A percentile compares a stretch with the other conserved stretches of the same genome.
phyloP scores from a whole-genome alignment of 148 eudicot genomes.

The Rhododendron mucronatum region DNA sequence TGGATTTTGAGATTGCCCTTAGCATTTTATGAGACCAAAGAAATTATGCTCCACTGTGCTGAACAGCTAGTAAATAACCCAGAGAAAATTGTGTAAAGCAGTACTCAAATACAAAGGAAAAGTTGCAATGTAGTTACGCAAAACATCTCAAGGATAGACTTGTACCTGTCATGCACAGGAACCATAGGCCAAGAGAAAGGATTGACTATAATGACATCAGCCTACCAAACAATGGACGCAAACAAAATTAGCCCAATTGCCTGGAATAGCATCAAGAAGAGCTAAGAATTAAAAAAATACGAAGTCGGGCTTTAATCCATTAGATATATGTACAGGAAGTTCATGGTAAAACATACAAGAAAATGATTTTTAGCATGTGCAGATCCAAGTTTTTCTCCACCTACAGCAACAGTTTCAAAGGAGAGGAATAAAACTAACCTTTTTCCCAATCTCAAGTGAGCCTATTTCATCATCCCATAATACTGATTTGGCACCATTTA shows the following conservation, averaged over 20 bases:
- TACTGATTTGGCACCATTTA: constrained; percentile 84
- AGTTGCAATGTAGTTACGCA: background rate
- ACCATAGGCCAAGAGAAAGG: constrained; percentile 90
- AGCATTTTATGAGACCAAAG: background rate
- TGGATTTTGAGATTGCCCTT: background rate
- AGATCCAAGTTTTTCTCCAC: background rate
- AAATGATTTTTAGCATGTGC: background rate
- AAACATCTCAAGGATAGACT: background rate
- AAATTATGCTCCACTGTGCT: background rate
- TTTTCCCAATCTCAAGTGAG: constrained; percentile 89
- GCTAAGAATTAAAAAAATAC: background rate
- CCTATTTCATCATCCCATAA: constrained; percentile 92
- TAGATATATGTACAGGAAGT: background rate
- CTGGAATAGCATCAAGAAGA: constrained; percentile 5
- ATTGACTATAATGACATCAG: constrained; percentile 70
- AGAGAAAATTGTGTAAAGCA: background rate
- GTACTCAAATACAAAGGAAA: background rate
- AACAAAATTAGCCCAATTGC: background rate
- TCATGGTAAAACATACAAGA: background rate
- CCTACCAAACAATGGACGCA: constrained; percentile 35
- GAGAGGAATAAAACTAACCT: constrained; percentile 36
- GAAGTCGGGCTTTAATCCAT: background rate
- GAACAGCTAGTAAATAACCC: background rate
- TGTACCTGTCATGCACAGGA: constrained; percentile 83
- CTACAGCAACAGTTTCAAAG: background rate